A percentile compares a stretch with the other conserved stretches of the same genome.
Conservation (phyloP, 345 rosid genomes). For the Citrus unshiu region DNA sequence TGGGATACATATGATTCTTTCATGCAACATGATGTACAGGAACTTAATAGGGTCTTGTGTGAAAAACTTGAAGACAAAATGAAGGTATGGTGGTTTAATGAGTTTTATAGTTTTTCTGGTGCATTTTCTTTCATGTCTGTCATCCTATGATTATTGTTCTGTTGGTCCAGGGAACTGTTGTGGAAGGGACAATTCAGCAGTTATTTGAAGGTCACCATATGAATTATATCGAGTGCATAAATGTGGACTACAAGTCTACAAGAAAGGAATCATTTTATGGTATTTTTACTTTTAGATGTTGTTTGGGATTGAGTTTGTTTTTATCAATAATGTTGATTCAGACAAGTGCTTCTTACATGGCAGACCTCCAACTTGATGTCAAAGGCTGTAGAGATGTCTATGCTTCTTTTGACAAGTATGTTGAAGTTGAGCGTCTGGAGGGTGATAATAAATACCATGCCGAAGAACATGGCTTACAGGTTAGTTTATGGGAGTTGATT, state of each 20-base stretch:
- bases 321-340: not conserved
- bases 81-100: constrained; percentile 57
- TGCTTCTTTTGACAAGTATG: constrained; percentile 97
- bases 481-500: constrained; percentile 20
- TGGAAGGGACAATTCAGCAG: constrained; percentile 96
- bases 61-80: constrained; percentile 97
- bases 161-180: constrained; percentile 81
- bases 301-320: not conserved
- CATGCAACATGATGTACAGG: constrained; percentile 99
- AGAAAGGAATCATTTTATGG: constrained; percentile 98
- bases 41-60: constrained; percentile 85
- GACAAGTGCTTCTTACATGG: constrained; percentile 13
- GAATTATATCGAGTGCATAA: constrained; percentile 98
- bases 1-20: constrained; percentile 99
- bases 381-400: constrained; percentile 97
- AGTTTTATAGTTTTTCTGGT: not conserved
- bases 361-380: constrained; percentile 99
- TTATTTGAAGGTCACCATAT: constrained; percentile 97
- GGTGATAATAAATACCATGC: constrained; percentile 99
- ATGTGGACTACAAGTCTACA: constrained; percentile 91
- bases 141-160: constrained; percentile 5
- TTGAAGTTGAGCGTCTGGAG: constrained; percentile 98
- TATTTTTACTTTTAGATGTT: constrained; percentile 20
- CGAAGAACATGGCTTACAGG: constrained; percentile 93
- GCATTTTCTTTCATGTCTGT: constrained; percentile 7